Base-by-base conservation (phyloP, 1,139 yeast genomes). In the Nadsonia commutata region DNA sequence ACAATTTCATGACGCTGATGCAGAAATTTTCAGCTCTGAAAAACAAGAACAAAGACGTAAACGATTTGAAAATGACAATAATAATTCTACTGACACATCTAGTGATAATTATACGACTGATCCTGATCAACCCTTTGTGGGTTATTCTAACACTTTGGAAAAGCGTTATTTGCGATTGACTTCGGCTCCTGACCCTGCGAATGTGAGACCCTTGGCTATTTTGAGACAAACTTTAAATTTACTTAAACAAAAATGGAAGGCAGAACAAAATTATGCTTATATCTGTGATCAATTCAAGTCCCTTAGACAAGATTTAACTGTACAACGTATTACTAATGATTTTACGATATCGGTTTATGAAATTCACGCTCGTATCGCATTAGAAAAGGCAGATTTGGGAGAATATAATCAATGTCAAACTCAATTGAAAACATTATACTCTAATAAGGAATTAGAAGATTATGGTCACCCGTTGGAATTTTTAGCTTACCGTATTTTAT, bases 371-470 rank as follows among this genome's bases (percentile, higher is more conserved):
- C 72, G 86, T 41, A 67, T 88, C n/a, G 94, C 97, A 0, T 70
- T 90, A 37, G 81, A 78, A 51, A 78, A 80, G 56, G 70, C 74
- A 41, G 98, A 90, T 59, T 63, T 88, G 51, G 97, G 97, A 5
- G 98, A 90, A 57, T 88, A 82, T 60, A 90, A 90, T 60, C 97
- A 90, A 58, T 90, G 98, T 58, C 94, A 83, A 58, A 78, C 94
- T 17, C 86, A 86, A 55, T 64, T 88, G 42, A 58, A 57, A 43
- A 76, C 74, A 49, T 67, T 73, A 38, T 86, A 80, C 56, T 71
- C 68, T 27, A 52, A 55, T 37, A 58, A 57, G 43, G 76, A 74
- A 49, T 67, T 73, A 37, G 86, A 80, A 56, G 71, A 68, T 27
- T 52, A 55, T 37, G 62, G 66, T 9, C 53, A 70, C 21, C 57